phyloP scores from a whole-genome alignment of 1,284 basidiomycete genomes.

The Violaceomyces palustris region DNA sequence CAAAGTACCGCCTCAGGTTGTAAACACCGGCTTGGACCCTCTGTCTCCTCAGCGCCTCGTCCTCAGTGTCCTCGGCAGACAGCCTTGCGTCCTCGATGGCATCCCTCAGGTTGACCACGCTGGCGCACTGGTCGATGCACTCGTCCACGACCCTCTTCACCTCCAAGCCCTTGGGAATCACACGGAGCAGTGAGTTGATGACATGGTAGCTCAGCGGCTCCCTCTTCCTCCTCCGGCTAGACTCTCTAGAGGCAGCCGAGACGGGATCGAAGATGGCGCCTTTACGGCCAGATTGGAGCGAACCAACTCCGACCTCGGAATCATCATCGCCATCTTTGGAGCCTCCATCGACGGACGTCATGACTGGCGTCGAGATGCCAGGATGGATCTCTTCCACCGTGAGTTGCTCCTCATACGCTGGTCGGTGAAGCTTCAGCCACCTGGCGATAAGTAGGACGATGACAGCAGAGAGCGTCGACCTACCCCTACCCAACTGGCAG shows the following conservation, averaged over 20 bases:
- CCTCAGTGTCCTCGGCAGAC: slow-evolving; percentile 70
- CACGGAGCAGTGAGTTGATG: slow-evolving; percentile 70
- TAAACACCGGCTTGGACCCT: slow-evolving; percentile 31
- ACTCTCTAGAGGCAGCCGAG: no score
- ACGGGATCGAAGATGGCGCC: no score
- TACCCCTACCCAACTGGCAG: slow-evolving; percentile 90
- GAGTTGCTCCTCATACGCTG: slow-evolving; percentile 8
- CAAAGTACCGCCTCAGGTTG: slow-evolving; percentile 63
- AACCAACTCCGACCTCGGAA: no score
- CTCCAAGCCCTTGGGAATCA: slow-evolving; percentile 80
- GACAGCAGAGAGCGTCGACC: slow-evolving; percentile 83
- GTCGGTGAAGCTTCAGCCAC: slow-evolving; percentile 61
- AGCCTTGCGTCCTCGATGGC: slow-evolving; percentile 77
- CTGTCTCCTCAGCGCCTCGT: slow-evolving; percentile 69
- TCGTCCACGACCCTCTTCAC: slow-evolving; percentile 86
- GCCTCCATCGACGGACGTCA: no score
- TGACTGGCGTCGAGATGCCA: no score
- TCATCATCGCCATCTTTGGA: no score
- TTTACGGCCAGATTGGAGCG: no score
- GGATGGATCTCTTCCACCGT: no score
- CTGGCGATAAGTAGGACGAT: slow-evolving; percentile 78
- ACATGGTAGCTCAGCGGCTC: slow-evolving; percentile 60
- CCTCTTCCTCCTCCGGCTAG: not conserved
- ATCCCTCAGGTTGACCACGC: slow-evolving; percentile 76
- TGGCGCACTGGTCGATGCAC: slow-evolving; percentile 75